Evolutionary conservation across 441 rosid genomes (phyloP), one percentile per base, ranked within the genome.

Genomic region (Populus hybrid): DNA sequence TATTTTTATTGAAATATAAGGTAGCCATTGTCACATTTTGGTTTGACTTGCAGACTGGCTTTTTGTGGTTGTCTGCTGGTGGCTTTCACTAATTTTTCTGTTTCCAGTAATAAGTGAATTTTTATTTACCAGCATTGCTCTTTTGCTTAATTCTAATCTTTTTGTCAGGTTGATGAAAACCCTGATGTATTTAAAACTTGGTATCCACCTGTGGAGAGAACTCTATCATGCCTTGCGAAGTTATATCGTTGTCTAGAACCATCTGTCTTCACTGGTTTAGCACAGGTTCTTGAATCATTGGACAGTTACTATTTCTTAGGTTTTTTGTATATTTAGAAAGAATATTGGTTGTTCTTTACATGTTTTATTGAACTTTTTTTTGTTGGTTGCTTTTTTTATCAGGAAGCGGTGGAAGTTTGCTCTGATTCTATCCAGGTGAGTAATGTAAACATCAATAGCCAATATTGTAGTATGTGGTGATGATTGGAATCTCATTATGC

Each of bases 321-420:
- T 74, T 74, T 80, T 79, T 72, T 40, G 1, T 42, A 67, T 72
- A 32, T 26, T 32, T 36, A 35, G 76, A 19, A 40, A 9, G 61
- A 50, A 75, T 74, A 69, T 4, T n/a, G 46, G n/a, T 69, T 67
- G 12, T 69, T 79, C 64, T 67, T 21, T 69, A 34, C 79, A 23
- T 75, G 70, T 65, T 72, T 63, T 75, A 35, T 24, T 9, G 34
- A 77, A 32, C 69, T 32, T 46, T 40, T 57, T 78, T 73, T 69
- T 67, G 46, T 61, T n/a, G 50, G 76, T 75, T 83, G 75, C 76
- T 83, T 34, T 79, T 79, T 82, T 70, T 76, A 28, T 71, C 94
- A 96, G 99, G 98, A 96, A 96, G 98, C 96, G 57, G 94, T 96
- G 28, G 98, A 96, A 88, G 88, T 94, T 83, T 96, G 99, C 87